phyloP scores from a whole-genome alignment of 2,329 filamentous ascomycete species.

The Metarhizium brunneum region DNA sequence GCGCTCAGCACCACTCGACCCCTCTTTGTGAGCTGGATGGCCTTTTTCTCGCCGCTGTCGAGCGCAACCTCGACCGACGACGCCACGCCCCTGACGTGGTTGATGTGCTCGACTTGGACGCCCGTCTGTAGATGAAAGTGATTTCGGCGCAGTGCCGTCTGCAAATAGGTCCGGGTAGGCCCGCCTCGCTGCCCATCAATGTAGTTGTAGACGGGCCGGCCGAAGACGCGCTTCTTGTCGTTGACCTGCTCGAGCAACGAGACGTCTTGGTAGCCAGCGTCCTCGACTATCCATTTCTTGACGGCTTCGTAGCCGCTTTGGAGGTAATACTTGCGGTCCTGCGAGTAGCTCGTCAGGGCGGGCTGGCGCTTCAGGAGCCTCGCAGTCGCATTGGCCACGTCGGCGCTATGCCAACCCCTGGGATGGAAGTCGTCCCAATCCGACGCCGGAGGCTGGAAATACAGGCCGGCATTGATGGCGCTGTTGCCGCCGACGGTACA shows the following conservation, averaged over 20 bases:
- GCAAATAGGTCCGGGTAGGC: conserved; percentile 39
- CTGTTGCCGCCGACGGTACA: conserved; percentile 43
- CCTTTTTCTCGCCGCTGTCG: conserved; percentile 19
- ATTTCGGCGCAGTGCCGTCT: conserved; percentile 27
- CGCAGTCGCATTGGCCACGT: conserved; percentile 35
- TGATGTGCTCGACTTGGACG: conserved; percentile 33
- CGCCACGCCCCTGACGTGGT: conserved; percentile 27
- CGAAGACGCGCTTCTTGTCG: conserved; percentile 38
- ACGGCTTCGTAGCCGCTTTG: conserved; percentile 38
- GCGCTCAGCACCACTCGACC: conserved; percentile 29
- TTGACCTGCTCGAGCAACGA: conserved; percentile 35
- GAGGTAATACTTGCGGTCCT: conserved; percentile 34
- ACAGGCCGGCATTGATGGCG: conserved; percentile 45
- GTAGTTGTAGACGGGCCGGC: conserved; percentile 38
- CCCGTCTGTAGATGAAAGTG: conserved; percentile 37
- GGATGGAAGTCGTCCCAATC: conserved; percentile 43
- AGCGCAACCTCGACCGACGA: conserved; percentile 30
- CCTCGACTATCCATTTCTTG: conserved; percentile 39
- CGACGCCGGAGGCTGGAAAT: conserved; percentile 41
- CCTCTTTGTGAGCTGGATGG: conserved; percentile 17
- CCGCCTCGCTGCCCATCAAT: conserved; percentile 39
- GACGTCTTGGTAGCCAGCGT: conserved; percentile 36
- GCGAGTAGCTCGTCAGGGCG: conserved; percentile 32
- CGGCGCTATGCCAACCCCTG: conserved; percentile 38
- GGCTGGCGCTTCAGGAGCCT: conserved; percentile 35